These are phyloP conservation scores for Tulasnella calospora DNA, from an alignment of 768 basidiomycete genomes.

Conservation along the genomic window DNA sequence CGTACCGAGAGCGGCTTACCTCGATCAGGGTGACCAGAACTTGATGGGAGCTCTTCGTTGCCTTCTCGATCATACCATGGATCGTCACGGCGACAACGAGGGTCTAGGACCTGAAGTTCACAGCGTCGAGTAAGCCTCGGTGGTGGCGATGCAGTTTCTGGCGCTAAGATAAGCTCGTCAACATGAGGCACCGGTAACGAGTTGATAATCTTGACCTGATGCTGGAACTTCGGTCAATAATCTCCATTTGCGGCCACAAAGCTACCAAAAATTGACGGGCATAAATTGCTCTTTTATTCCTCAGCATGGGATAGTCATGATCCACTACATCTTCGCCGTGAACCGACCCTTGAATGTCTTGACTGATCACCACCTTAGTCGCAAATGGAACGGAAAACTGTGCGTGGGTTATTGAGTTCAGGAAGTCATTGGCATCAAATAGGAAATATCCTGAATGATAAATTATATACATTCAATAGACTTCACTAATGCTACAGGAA, in stretches of 20 bases:
- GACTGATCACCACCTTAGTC: background rate
- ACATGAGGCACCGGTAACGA: background rate
- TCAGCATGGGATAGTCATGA: background rate
- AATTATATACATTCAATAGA: background rate
- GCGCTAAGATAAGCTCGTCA: conserved; percentile 1
- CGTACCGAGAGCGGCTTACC: background rate
- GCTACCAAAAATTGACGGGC: background rate
- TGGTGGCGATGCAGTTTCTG: background rate
- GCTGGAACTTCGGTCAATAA: background rate
- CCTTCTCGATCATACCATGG: background rate
- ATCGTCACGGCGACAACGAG: background rate
- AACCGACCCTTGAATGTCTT: background rate
- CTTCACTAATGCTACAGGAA: background rate
- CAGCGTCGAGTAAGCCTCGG: background rate
- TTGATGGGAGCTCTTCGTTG: background rate
- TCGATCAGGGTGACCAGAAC: background rate
- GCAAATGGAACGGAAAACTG: background rate
- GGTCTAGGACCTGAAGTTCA: background rate
- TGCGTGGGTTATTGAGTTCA: background rate
- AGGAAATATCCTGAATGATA: background rate
- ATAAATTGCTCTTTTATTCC: background rate
- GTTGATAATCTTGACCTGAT: background rate
- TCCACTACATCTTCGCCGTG: background rate
- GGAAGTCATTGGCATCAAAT: background rate
- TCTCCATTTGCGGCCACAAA: background rate